Percentiles rank a stretch among this genome's conserved stretches.
These are phyloP conservation scores for Plectosphaerella plurivora DNA, from an alignment of 2,329 filamentous ascomycete genomes.

Conservation along the genomic window DNA sequence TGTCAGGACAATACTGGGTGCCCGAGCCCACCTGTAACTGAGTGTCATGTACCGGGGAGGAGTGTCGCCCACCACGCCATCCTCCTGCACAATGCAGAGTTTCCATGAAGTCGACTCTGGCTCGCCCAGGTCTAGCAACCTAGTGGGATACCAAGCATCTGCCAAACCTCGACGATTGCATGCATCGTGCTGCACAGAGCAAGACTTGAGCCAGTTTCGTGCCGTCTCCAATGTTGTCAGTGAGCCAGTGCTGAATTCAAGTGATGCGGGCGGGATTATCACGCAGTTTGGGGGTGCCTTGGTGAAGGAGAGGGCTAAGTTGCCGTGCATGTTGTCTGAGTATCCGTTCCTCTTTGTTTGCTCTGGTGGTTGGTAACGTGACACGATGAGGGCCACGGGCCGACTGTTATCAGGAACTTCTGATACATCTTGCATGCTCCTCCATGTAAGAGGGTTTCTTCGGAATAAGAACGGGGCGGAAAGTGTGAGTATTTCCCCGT, in stretches of 20 bases:
- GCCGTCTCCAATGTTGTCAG: not conserved
- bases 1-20: slow-evolving; percentile 2
- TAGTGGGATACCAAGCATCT: not conserved
- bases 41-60: slow-evolving; percentile 6
- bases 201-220: not conserved
- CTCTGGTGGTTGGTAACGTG: too few species aligned
- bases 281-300: too few species aligned
- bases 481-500: too few species aligned
- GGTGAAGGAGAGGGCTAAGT: too few species aligned
- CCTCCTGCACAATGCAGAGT: not conserved
- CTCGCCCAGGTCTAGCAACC: not conserved
- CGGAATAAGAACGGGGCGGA: too few species aligned
- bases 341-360: too few species aligned
- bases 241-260: not conserved
- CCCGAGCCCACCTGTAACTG: slow-evolving; percentile 13
- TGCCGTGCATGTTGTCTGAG: too few species aligned
- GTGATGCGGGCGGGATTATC: too few species aligned
- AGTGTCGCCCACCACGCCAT: not conserved
- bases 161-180: not conserved
- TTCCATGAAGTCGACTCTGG: not conserved
- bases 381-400: too few species aligned
- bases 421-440: too few species aligned
- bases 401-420: too few species aligned
- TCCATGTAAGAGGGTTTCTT: too few species aligned
- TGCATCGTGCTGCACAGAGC: not conserved